A percentile compares a stretch with the other conserved stretches of the same genome.
These are phyloP conservation scores for Xylaria curta DNA, from an alignment of 495 filamentous ascomycete species.

Conservation along the genomic window DNA sequence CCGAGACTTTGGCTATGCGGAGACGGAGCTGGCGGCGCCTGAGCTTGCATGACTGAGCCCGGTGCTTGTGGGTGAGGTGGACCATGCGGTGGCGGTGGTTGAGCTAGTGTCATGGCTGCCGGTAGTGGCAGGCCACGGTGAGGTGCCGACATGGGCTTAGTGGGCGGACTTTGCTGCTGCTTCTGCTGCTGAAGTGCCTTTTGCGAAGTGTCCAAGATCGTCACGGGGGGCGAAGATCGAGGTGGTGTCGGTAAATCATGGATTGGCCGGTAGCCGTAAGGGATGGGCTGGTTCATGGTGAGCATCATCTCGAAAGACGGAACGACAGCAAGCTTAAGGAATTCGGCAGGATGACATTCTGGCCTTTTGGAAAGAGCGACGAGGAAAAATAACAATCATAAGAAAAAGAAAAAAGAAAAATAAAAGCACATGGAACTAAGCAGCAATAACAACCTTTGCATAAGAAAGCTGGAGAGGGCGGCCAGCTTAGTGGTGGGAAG, in stretches of 20 bases:
- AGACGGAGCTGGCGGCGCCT: conserved; percentile 42
- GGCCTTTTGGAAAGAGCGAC: conserved; percentile 29
- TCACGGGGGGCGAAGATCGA: conserved; percentile 66
- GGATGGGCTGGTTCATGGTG: conserved; percentile 70
- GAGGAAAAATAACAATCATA: conserved; percentile 7
- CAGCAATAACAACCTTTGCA: conserved; percentile 59
- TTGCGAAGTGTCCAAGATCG: conserved; percentile 55
- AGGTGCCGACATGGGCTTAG: conserved; percentile 69
- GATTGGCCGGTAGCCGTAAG: conserved; percentile 69
- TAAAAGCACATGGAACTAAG: conserved; percentile 38
- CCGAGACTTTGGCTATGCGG: conserved; percentile 53
- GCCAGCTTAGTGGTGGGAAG: conserved; percentile 56
- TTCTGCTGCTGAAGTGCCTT: conserved; percentile 48
- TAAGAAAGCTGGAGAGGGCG: conserved; percentile 58
- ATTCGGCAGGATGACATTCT: conserved; percentile 34
- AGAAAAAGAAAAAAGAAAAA: conserved; percentile 15
- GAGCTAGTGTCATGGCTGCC: conserved; percentile 71
- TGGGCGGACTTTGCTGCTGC: conserved; percentile 49
- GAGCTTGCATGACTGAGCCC: conserved; percentile 42
- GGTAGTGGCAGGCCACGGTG: conserved; percentile 79
- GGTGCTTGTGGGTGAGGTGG: conserved; percentile 48
- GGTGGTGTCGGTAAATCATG: conserved; percentile 73
- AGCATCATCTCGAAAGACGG: conserved; percentile 60
- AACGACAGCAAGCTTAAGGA: conserved; percentile 37
- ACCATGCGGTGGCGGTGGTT: conserved; percentile 46